Base-by-base conservation (phyloP, 331 rosid genomes). In the Quercus tomentella region DNA sequence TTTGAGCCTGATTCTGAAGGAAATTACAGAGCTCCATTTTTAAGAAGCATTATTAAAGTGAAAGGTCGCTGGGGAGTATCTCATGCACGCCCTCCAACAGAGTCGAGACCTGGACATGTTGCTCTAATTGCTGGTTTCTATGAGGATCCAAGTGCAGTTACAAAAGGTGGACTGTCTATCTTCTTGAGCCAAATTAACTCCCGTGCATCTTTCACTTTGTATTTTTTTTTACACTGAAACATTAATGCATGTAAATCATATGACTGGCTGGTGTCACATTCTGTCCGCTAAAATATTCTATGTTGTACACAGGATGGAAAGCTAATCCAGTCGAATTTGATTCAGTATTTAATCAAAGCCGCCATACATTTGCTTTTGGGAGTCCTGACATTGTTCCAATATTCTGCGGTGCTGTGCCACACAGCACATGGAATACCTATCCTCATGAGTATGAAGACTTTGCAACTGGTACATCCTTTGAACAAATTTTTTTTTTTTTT, bases 21-120 rank as follows among this genome's bases (percentile, higher is more conserved):
- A 18, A 89, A 89, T 72, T 86, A 82, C 76, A 81, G 98, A 79
- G 97, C 98, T 12, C 98, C 93, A 2, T 93, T 93, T 81, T 80
- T 93, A 52, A 90, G 98, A 87, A 82, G 72, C 77, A 84, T 93
- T 18, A 93, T 91, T 70, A 28, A 82, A 79, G 87, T 75, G 49
- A 80, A 89, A 74, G 95, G 97, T 66, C 93, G 98, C 17, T 93
- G 97, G 98, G 98, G 98, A 56, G 95, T 93, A 52, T 93, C 98
- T 58, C 98, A 93, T 82, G 98, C 97, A 75, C 92, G 98, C 76
- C 97, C 98, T 63, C 98, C 98, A 6, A 93, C 98, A 5, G 97
- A 93, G 85, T 93, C 98, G 4, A 89, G 98, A 81, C 98, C 98
- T 22, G 93, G 97, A 22, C 98, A 91, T 79, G 98, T 91, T 78